phyloP scores from a whole-genome alignment of 2,329 filamentous ascomycete genomes.

The Proliferodiscus dingleyae region DNA sequence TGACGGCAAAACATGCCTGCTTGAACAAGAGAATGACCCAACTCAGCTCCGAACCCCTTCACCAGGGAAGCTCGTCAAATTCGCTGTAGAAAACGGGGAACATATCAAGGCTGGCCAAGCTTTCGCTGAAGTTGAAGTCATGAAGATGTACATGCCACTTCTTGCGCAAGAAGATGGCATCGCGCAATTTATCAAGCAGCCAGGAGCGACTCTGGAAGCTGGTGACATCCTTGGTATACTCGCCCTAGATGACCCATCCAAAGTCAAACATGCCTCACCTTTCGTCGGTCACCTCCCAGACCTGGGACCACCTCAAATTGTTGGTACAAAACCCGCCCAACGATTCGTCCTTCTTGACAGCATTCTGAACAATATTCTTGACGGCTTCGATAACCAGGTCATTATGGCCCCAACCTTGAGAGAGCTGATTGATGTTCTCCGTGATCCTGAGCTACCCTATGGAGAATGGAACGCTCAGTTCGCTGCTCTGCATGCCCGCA shows the following conservation, averaged over 20 bases:
- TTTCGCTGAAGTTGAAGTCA: conserved; percentile 97
- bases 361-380: conserved; percentile 81
- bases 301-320: conserved; percentile 78
- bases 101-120: conserved; percentile 89
- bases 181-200: conserved; percentile 98
- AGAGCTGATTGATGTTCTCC: conserved; percentile 84
- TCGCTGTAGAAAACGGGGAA: conserved; percentile 89
- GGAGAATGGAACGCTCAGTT: conserved; percentile 96
- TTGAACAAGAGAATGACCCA: conserved; percentile 98
- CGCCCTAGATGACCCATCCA: conserved; percentile 87
- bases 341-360: conserved; percentile 71
- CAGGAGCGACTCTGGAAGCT: conserved; percentile 93
- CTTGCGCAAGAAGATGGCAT: conserved; percentile 92
- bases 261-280: conserved; percentile 92
- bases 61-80: conserved; percentile 97
- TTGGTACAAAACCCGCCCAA: conserved; percentile 89
- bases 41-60: conserved; percentile 93
- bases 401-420: conserved; percentile 86
- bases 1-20: conserved; percentile 94
- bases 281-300: conserved; percentile 89
- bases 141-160: conserved; percentile 99
- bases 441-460: conserved; percentile 85
- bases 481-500: conserved; percentile 92
- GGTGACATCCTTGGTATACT: conserved; percentile 98
- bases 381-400: conserved; percentile 94